Conservation (phyloP, 768 basidiomycete genomes). For the Suillus brevipes region DNA sequence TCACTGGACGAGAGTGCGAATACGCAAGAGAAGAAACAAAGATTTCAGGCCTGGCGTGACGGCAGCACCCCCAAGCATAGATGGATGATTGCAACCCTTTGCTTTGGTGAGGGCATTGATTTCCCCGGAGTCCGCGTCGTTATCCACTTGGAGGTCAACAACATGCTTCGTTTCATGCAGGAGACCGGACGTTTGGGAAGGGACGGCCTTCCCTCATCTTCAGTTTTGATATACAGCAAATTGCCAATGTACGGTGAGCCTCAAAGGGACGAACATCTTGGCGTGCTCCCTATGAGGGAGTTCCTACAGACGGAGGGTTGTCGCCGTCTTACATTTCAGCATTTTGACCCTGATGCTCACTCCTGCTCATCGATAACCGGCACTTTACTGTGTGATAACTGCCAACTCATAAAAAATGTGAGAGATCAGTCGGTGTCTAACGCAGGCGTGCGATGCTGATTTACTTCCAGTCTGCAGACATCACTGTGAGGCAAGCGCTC, state of each 20-base stretch:
- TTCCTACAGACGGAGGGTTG: too few relatives aligned
- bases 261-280: neutral
- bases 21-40: conserved; percentile 8
- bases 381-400: too few relatives aligned
- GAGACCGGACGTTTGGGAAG: conserved; percentile 15
- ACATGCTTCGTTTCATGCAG: conserved; percentile 14
- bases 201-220: neutral
- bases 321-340: too few relatives aligned
- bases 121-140: neutral
- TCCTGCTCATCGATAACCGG: too few relatives aligned
- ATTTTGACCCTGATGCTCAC: too few relatives aligned
- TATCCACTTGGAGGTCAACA: neutral
- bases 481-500: too few relatives aligned
- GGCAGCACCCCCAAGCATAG: neutral
- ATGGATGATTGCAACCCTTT: neutral
- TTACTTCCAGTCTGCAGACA: too few relatives aligned
- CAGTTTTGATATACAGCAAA: conserved; percentile 10
- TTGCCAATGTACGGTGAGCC: neutral
- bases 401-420: too few relatives aligned
- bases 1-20: neutral
- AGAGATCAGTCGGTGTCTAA: too few relatives aligned
- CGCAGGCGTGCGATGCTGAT: too few relatives aligned
- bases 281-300: too few relatives aligned
- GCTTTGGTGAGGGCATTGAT: neutral
- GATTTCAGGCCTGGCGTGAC: neutral